Evolutionary conservation across 2,329 filamentous ascomycete genomes (phyloP).

Genomic region (Sporothrix globosa): DNA sequence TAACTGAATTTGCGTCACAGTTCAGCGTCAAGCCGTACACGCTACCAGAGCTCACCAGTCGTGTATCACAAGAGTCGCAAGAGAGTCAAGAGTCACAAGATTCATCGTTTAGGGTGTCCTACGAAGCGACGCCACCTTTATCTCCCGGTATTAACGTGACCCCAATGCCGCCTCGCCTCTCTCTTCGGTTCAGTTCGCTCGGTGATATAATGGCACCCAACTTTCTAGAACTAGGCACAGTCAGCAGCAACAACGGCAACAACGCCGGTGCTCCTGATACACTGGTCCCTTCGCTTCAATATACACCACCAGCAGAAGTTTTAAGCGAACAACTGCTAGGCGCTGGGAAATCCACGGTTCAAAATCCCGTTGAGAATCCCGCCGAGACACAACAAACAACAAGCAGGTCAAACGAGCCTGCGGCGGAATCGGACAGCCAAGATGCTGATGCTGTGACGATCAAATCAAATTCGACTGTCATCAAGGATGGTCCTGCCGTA

Average conservation of each 20-base stretch:
- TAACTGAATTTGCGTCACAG: slow-evolving; percentile 34
- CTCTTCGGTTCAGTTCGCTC: slow-evolving; percentile 38
- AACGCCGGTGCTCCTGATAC: slow-evolving; percentile 37
- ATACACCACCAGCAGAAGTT: slow-evolving; percentile 36
- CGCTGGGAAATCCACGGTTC: background rate
- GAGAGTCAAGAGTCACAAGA: slow-evolving; percentile 28
- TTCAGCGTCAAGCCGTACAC: slow-evolving; percentile 41
- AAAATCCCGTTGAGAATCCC: slow-evolving; percentile 18
- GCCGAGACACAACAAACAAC: background rate
- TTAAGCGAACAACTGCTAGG: slow-evolving; percentile 9
- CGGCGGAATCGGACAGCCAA: background rate
- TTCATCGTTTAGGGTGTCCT: slow-evolving; percentile 27
- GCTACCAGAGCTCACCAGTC: slow-evolving; percentile 27
- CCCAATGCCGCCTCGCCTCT: slow-evolving; percentile 39
- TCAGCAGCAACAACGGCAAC: slow-evolving; percentile 33
- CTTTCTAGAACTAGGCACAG: slow-evolving; percentile 36
- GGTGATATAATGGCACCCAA: slow-evolving; percentile 33
- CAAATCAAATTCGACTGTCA: slow-evolving; percentile 24
- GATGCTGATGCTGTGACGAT: slow-evolving; percentile 23
- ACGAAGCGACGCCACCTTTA: slow-evolving; percentile 34
- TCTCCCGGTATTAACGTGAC: slow-evolving; percentile 35
- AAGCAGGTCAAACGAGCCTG: background rate
- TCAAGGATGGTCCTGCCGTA: slow-evolving; percentile 14
- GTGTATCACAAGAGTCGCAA: slow-evolving; percentile 30
- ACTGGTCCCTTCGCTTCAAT: slow-evolving; percentile 41